Conservation (phyloP, 108 stramenopile species). For the Nitzschia sp. region DNA sequence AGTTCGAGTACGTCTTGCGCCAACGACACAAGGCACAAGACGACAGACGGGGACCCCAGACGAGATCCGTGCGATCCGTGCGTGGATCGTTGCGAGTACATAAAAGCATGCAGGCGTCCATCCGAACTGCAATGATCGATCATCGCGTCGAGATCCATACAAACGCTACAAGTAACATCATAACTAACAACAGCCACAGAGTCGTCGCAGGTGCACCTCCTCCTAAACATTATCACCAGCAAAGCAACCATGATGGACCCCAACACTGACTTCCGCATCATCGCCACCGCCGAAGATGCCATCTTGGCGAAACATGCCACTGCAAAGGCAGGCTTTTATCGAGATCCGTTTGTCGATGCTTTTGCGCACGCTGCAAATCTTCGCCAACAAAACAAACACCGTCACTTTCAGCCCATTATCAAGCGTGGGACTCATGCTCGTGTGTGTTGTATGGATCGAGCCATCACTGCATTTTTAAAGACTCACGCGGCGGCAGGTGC, state of each 20-base stretch:
- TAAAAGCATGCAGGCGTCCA: too few species aligned
- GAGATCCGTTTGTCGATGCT: slow-evolving; percentile 68
- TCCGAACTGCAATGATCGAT: too few species aligned
- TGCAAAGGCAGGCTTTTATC: slow-evolving; percentile 72
- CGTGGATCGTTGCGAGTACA: too few species aligned
- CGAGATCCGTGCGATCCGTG: too few species aligned
- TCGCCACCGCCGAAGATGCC: slow-evolving; percentile 80
- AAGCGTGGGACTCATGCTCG: slow-evolving; percentile 86
- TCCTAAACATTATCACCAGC: too few species aligned
- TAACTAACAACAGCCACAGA: too few species aligned
- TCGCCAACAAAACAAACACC: slow-evolving; percentile 6
- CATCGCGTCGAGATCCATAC: too few species aligned
- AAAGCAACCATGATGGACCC: slow-evolving; percentile 9
- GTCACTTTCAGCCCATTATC: slow-evolving; percentile 71
- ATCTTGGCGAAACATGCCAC: slow-evolving; percentile 71
- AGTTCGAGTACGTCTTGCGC: too few species aligned
- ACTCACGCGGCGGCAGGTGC: not conserved
- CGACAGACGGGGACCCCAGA: too few species aligned
- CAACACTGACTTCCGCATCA: slow-evolving; percentile 46
- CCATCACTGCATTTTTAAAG: slow-evolving; percentile 61
- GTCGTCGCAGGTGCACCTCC: too few species aligned
- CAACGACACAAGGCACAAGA: too few species aligned
- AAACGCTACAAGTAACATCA: too few species aligned
- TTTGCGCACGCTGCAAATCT: slow-evolving; percentile 30
- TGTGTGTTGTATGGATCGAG: slow-evolving; percentile 77